Percentiles rank a stretch among this genome's conserved stretches.
These are phyloP conservation scores for Picea abies DNA, from an alignment of 83 land plant genomes.

Conservation along the genomic window DNA sequence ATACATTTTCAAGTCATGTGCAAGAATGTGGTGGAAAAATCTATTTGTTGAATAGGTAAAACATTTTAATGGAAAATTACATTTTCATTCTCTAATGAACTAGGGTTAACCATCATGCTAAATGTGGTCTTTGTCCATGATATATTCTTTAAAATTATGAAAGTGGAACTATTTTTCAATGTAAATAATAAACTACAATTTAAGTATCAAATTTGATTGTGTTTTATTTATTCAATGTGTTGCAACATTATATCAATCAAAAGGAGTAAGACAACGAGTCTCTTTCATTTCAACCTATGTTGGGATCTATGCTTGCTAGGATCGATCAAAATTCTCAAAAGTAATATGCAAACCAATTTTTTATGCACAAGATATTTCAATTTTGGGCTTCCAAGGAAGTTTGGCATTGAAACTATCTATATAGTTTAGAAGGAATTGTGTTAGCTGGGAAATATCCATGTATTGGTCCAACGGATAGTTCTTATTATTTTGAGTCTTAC, in stretches of 20 bases:
- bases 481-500: neutral
- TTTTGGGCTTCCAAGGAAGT: slow-evolving; percentile 98
- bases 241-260: slow-evolving; percentile 64
- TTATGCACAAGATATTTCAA: slow-evolving; percentile 81
- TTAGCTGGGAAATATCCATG: slow-evolving; percentile 48
- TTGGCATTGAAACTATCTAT: slow-evolving; percentile 74
- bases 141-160: no score
- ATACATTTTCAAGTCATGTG: no score
- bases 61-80: no score
- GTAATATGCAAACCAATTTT: slow-evolving; percentile 75
- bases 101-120: no score
- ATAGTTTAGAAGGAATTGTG: slow-evolving; percentile 76
- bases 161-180: no score
- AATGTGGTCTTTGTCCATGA: no score
- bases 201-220: no score
- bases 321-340: slow-evolving; percentile 82
- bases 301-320: slow-evolving; percentile 89
- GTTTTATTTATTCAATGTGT: slow-evolving; percentile 33
- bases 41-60: no score
- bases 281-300: slow-evolving; percentile 83
- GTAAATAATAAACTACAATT: no score
- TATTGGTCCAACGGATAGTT: slow-evolving; percentile 22
- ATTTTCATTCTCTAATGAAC: no score
- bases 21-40: no score
- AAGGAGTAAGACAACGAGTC: slow-evolving; percentile 92